These are phyloP conservation scores for Eleusine coracana DNA, from an alignment of 176 grass and related monocot species.

Conservation along the genomic window DNA sequence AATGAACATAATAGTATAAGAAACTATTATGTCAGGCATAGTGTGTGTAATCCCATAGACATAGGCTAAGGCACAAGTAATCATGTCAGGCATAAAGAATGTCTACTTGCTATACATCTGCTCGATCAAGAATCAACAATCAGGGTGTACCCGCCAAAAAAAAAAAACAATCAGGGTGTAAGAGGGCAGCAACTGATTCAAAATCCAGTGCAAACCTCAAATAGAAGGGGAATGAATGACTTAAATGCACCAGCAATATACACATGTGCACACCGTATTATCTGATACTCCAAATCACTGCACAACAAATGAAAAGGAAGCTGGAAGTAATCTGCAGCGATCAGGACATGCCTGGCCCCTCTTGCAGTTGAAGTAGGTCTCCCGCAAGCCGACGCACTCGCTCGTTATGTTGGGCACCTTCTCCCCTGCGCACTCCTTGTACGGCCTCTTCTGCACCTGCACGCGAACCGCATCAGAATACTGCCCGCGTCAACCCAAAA, in stretches of 20 bases:
- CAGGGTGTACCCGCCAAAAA: neutral
- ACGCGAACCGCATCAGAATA: neutral
- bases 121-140: neutral
- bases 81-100: neutral
- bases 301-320: neutral
- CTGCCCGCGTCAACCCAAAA: neutral
- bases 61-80: neutral
- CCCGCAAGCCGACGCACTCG: slow-evolving; percentile 88
- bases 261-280: neutral
- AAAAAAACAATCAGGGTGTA: neutral
- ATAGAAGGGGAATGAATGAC: neutral
- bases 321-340: neutral
- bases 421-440: slow-evolving; percentile 93
- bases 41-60: no score
- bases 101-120: neutral
- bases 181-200: neutral
- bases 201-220: neutral
- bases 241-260: neutral
- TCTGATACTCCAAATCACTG: neutral
- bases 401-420: slow-evolving; percentile 85
- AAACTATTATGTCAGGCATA: no score
- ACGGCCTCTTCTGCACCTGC: slow-evolving; percentile 88
- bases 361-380: slow-evolving; percentile 99
- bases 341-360: slow-evolving; percentile 76
- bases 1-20: neutral